Evolutionary conservation across 352 stramenopile species (phyloP).

Genomic region (Phytophthora pistaciae): DNA sequence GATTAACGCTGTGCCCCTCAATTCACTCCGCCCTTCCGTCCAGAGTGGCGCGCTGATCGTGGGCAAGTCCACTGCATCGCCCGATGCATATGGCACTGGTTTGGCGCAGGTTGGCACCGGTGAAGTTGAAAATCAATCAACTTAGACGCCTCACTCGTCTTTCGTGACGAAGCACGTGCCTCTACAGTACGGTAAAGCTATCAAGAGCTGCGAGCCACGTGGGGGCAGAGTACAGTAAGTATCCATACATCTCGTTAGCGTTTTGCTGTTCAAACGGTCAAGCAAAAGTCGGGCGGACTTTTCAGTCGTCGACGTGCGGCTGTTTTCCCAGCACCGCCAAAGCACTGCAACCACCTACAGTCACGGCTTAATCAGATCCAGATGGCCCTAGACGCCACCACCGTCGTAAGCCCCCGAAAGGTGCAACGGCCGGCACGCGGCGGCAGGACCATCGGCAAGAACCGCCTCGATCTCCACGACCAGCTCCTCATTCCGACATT

Average conservation of each 20-base stretch:
- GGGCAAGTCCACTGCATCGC: background rate
- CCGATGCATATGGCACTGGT: slow-evolving; percentile 8
- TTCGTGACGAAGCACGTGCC: slow-evolving; percentile 8
- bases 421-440: slow-evolving; percentile 3
- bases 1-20: slow-evolving; percentile 17
- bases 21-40: slow-evolving; percentile 3
- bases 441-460: slow-evolving; percentile 20
- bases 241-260: slow-evolving; percentile 24
- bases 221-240: background rate
- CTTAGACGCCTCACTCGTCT: slow-evolving; percentile 15
- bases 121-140: slow-evolving; percentile 1
- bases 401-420: slow-evolving; percentile 13
- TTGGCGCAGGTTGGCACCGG: slow-evolving; percentile 8
- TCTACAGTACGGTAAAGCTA: slow-evolving; percentile 3
- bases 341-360: slow-evolving; percentile 16
- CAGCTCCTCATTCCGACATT: slow-evolving; percentile 33
- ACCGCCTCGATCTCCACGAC: background rate
- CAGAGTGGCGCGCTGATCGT: slow-evolving; percentile 7
- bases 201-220: background rate
- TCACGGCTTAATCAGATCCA: slow-evolving; percentile 14
- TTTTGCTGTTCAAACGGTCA: slow-evolving; percentile 17
- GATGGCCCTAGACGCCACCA: slow-evolving; percentile 6
- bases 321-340: slow-evolving; percentile 18
- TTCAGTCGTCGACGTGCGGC: slow-evolving; percentile 29
- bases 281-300: slow-evolving; percentile 15